Conservation (phyloP, 1,284 basidiomycete genomes). For the Cerioporus squamosus region DNA sequence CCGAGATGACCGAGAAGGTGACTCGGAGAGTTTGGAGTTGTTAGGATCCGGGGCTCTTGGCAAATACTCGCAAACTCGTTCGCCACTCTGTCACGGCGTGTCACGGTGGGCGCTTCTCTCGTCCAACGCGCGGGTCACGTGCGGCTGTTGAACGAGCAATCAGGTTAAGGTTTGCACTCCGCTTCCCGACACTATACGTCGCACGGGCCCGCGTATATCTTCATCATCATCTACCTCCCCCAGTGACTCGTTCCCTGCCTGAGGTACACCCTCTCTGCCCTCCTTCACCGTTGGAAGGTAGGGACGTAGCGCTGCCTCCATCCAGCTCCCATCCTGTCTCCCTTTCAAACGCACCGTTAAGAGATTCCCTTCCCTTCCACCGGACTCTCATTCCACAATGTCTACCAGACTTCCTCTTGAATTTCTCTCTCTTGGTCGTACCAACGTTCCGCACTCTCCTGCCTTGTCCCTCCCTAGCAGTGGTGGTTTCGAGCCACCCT, state of each 20-base stretch:
- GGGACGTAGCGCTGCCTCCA: not conserved
- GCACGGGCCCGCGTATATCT: too few relatives aligned
- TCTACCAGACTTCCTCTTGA: not conserved
- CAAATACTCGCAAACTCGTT: slow-evolving; percentile 2
- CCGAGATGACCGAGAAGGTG: not conserved
- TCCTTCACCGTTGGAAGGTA: not conserved
- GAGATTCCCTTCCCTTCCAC: not conserved
- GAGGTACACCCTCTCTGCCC: not conserved
- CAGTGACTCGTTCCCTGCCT: not conserved
- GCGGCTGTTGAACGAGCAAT: not conserved
- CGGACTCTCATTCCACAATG: not conserved
- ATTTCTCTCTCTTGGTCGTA: not conserved
- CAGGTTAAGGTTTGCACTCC: slow-evolving; percentile 6
- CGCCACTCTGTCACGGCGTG: not conserved
- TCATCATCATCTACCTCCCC: not conserved
- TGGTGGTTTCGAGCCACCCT: not conserved
- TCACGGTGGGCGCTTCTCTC: not conserved
- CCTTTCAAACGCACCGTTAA: not conserved
- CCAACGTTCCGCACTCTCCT: not conserved
- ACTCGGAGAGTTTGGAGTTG: slow-evolving; percentile 6
- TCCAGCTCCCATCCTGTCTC: not conserved
- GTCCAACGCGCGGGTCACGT: not conserved
- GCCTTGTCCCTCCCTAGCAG: not conserved
- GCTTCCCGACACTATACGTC: not conserved
- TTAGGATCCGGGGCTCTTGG: slow-evolving; percentile 10